Evolutionary conservation across 192 early-diverging fungal genomes (phyloP).

Genomic region (Entomortierella beljakovae): DNA sequence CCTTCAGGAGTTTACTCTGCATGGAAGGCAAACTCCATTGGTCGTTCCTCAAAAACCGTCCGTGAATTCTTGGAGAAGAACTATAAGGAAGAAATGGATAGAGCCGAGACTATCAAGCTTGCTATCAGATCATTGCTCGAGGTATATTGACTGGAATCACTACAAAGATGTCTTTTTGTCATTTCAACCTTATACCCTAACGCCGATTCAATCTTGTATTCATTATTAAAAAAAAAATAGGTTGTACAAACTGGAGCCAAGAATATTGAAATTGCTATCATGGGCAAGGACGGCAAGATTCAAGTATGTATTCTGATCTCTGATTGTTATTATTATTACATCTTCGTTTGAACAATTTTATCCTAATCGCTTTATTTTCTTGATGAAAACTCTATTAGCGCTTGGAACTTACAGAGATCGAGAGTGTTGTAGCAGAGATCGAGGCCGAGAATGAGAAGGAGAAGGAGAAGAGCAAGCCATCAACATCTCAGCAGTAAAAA

Average conservation of each 20-base stretch:
- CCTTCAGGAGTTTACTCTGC: slow-evolving; percentile 98
- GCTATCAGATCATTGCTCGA: slow-evolving; percentile 93
- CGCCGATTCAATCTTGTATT: background rate
- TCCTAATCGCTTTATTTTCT: background rate
- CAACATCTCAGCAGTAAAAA: slow-evolving; percentile 23
- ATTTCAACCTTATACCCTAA: too few relatives aligned
- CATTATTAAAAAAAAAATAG: slow-evolving; percentile 32
- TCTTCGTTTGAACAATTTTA: too few relatives aligned
- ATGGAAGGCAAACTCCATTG: slow-evolving; percentile 99
- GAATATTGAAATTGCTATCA: slow-evolving; percentile 98
- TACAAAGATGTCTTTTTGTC: too few relatives aligned
- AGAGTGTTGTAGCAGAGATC: slow-evolving; percentile 89
- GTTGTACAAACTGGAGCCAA: slow-evolving; percentile 99
- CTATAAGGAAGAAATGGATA: slow-evolving; percentile 86
- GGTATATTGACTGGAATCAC: too few relatives aligned
- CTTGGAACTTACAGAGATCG: slow-evolving; percentile 71
- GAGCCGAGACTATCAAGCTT: slow-evolving; percentile 89
- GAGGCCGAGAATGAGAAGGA: slow-evolving; percentile 89
- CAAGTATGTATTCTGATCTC: slow-evolving; percentile 60
- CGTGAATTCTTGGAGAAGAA: slow-evolving; percentile 99
- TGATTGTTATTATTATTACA: too few relatives aligned
- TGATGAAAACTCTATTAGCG: slow-evolving; percentile 13
- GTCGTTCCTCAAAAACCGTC: slow-evolving; percentile 96
- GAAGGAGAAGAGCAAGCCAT: slow-evolving; percentile 65
- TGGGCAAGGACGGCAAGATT: slow-evolving; percentile 80